Percentiles rank a stretch among this genome's conserved stretches.
phyloP scores from a whole-genome alignment of 768 basidiomycete genomes.

The Cystobasidium tubakii region DNA sequence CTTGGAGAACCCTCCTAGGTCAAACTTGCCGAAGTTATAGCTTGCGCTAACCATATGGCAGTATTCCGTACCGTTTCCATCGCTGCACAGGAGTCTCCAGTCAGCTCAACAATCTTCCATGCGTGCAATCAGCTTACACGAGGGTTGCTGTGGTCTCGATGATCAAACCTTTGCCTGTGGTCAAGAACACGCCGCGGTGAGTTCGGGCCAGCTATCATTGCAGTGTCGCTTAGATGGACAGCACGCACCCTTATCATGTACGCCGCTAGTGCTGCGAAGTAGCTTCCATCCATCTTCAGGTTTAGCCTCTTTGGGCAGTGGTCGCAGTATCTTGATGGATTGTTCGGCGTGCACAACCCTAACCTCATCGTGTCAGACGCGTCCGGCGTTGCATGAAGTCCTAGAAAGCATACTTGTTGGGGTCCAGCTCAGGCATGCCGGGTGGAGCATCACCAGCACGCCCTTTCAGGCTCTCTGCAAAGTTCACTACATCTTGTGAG shows the following conservation, averaged over 20 bases:
- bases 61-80: constrained; percentile 59
- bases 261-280: constrained; percentile 61
- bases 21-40: constrained; percentile 66
- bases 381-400: not conserved
- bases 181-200: not conserved
- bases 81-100: constrained; percentile 52
- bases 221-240: not conserved
- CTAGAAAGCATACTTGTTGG: constrained; percentile 51
- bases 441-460: constrained; percentile 53
- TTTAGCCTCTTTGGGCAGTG: constrained; percentile 59
- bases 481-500: constrained; percentile 64
- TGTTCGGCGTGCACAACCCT: constrained; percentile 70
- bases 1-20: constrained; percentile 62
- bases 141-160: constrained; percentile 37
- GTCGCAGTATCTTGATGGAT: constrained; percentile 69
- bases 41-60: constrained; percentile 63
- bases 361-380: not conserved
- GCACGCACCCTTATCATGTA: constrained; percentile 69
- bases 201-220: not conserved
- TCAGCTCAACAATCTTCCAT: not conserved
- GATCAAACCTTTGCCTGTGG: constrained; percentile 41
- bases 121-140: constrained; percentile 21
- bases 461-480: constrained; percentile 53
- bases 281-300: constrained; percentile 75
- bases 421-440: constrained; percentile 65